phyloP scores from a whole-genome alignment of 352 stramenopile species.

The Phytophthora pseudosyringae region DNA sequence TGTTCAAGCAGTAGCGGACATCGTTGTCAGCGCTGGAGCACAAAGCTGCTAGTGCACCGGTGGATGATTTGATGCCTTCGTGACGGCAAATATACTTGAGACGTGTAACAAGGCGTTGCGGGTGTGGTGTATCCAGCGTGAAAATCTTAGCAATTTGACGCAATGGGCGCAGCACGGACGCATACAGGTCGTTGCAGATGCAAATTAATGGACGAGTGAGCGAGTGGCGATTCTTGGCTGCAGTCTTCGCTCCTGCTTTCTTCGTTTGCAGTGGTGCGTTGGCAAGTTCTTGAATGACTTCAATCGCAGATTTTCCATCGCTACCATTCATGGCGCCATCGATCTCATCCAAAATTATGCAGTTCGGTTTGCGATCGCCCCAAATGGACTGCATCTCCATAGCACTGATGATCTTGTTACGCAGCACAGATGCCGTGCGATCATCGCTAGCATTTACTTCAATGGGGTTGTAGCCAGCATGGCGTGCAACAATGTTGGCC shows the following conservation, averaged over 20 bases:
- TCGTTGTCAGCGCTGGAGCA: constrained; percentile 86
- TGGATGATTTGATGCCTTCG: constrained; percentile 87
- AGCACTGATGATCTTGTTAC: constrained; percentile 91
- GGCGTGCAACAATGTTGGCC: constrained; percentile 95
- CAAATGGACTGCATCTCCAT: constrained; percentile 94
- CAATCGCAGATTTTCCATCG: constrained; percentile 87
- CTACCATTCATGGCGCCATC: constrained; percentile 94
- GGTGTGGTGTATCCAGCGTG: constrained; percentile 87
- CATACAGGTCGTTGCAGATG: constrained; percentile 99
- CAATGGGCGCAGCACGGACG: constrained; percentile 94
- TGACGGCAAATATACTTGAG: constrained; percentile 93
- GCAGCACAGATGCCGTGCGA: constrained; percentile 91
- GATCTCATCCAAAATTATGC: constrained; percentile 98
- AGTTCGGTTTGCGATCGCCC: constrained; percentile 93
- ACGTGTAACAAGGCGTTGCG: constrained; percentile 89
- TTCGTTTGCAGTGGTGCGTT: constrained; percentile 76
- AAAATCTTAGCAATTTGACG: constrained; percentile 95
- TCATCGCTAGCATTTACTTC: constrained; percentile 99
- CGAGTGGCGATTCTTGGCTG: constrained; percentile 61
- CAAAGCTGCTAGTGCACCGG: constrained; percentile 64
- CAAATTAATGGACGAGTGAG: constrained; percentile 96
- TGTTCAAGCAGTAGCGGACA: constrained; percentile 96
- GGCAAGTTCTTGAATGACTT: constrained; percentile 94
- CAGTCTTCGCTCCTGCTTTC: constrained; percentile 43
- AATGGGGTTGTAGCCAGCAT: constrained; percentile 97